Evolutionary conservation across 805 yeast species (phyloP).

Genomic region (Torulaspora gathmanii): DNA sequence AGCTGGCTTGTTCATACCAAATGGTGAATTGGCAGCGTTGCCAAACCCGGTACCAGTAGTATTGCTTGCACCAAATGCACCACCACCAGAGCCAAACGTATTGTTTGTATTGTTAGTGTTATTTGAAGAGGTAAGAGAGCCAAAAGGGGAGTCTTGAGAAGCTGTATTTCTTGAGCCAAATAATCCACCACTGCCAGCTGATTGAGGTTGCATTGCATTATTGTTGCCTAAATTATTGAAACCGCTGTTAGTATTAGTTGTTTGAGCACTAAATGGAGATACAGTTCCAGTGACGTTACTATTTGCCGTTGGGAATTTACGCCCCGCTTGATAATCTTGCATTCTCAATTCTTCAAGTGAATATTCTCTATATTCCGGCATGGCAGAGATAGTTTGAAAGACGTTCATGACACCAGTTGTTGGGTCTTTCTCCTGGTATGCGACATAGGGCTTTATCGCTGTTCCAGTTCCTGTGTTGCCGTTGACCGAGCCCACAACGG

Average conservation of each 20-base stretch:
- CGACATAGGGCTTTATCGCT: conserved; percentile 61
- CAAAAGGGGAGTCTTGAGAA: conserved; percentile 26
- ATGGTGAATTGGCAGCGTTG: conserved; percentile 37
- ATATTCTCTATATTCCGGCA: conserved; percentile 83
- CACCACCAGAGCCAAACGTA: conserved; percentile 25
- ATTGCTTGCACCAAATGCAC: conserved; percentile 28
- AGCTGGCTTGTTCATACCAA: conserved; percentile 35
- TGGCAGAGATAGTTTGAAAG: conserved; percentile 72
- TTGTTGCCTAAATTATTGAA: conserved; percentile 22
- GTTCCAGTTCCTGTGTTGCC: conserved; percentile 48
- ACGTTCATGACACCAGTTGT: conserved; percentile 50
- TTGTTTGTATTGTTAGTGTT: conserved; percentile 8
- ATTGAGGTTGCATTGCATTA: conserved; percentile 17
- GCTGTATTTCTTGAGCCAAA: conserved; percentile 28
- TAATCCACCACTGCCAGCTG: conserved; percentile 22
- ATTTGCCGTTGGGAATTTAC: conserved; percentile 26
- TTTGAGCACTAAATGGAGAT: conserved; percentile 35
- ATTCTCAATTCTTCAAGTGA: conserved; percentile 85
- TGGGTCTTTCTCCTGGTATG: conserved; percentile 67
- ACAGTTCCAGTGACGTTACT: conserved; percentile 32
- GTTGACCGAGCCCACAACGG: conserved; percentile 15
- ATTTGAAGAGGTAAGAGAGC: conserved; percentile 17
- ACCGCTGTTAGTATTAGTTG: conserved; percentile 19
- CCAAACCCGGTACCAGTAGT: conserved; percentile 22
- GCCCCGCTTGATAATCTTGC: conserved; percentile 77